Evolutionary conservation across 371 early-diverging fungal genomes (phyloP).

Genomic region (Lichtheimia ramosa): DNA sequence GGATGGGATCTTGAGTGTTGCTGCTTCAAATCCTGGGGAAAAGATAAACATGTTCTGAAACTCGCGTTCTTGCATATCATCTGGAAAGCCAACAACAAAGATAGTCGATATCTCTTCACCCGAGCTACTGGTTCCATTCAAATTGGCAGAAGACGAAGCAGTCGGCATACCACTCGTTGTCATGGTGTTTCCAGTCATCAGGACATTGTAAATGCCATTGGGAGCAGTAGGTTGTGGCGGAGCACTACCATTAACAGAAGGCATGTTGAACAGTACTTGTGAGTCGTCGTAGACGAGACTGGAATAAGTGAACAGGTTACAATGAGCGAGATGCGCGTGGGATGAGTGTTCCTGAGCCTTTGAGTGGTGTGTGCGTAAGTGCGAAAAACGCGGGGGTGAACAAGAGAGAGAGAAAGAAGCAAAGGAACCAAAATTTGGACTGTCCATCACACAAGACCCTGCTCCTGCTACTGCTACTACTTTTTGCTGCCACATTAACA

Average conservation of each 20-base stretch:
- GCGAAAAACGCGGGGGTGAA: too few relatives aligned
- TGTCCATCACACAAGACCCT: too few relatives aligned
- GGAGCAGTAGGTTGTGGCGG: background rate
- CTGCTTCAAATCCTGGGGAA: slow-evolving; percentile 90
- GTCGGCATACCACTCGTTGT: background rate
- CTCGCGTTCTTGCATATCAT: slow-evolving; percentile 94
- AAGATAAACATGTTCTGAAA: slow-evolving; percentile 97
- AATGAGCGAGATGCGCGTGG: too few relatives aligned
- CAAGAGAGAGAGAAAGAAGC: too few relatives aligned
- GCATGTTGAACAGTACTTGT: background rate
- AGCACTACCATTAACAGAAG: background rate
- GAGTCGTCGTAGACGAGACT: too few relatives aligned
- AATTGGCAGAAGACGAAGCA: too few relatives aligned
- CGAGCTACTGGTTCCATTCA: background rate
- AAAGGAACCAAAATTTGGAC: too few relatives aligned
- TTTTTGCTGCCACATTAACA: too few relatives aligned
- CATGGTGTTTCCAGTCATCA: slow-evolving; percentile 6
- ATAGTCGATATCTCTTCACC: slow-evolving; percentile 81
- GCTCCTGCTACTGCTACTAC: too few relatives aligned
- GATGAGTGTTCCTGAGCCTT: too few relatives aligned
- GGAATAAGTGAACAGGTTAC: too few relatives aligned
- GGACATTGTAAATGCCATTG: slow-evolving; percentile 8
- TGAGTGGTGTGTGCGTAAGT: too few relatives aligned
- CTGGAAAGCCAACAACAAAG: slow-evolving; percentile 95
- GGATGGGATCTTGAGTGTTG: slow-evolving; percentile 79